Percentiles rank a stretch among this genome's conserved stretches.
Conservation (phyloP, 2,329 filamentous ascomycete genomes). For the Aspergillus sp. region DNA sequence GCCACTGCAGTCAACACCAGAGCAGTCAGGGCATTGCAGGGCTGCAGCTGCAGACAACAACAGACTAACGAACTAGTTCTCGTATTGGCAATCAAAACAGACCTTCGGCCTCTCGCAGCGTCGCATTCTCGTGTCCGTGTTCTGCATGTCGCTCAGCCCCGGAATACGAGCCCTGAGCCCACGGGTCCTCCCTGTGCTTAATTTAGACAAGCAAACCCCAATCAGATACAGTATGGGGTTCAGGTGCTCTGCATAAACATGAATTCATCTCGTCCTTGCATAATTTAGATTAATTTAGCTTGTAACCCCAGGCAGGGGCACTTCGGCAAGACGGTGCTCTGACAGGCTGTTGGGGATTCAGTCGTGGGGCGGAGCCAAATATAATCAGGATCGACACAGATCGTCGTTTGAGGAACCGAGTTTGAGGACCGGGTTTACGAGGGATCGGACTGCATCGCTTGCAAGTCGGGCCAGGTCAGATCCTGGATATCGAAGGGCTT, state of each 20-base stretch:
- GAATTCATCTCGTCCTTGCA: background rate
- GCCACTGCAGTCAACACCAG: too few relatives aligned
- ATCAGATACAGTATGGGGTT: background rate
- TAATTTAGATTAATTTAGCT: background rate
- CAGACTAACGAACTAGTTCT: too few relatives aligned
- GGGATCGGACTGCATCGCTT: background rate
- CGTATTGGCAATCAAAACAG: too few relatives aligned
- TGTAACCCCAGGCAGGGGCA: background rate
- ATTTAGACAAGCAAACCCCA: background rate
- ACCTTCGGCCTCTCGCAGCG: background rate
- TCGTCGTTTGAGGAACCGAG: conserved; percentile 3
- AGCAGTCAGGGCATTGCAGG: too few relatives aligned
- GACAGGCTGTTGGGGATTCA: background rate
- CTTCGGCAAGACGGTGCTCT: background rate
- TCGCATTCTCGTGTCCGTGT: background rate
- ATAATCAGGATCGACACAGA: conserved; percentile 6
- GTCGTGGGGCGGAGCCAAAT: background rate
- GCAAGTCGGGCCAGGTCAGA: background rate
- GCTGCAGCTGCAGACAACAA: too few relatives aligned
- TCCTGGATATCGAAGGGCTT: background rate
- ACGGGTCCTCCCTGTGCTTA: background rate
- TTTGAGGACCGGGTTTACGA: background rate
- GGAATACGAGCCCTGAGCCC: background rate
- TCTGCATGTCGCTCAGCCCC: background rate
- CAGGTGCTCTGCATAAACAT: background rate